Evolutionary conservation across 768 basidiomycete genomes (phyloP), one percentile per base, ranked within the genome.

Genomic region (Suillus ampliporus): DNA sequence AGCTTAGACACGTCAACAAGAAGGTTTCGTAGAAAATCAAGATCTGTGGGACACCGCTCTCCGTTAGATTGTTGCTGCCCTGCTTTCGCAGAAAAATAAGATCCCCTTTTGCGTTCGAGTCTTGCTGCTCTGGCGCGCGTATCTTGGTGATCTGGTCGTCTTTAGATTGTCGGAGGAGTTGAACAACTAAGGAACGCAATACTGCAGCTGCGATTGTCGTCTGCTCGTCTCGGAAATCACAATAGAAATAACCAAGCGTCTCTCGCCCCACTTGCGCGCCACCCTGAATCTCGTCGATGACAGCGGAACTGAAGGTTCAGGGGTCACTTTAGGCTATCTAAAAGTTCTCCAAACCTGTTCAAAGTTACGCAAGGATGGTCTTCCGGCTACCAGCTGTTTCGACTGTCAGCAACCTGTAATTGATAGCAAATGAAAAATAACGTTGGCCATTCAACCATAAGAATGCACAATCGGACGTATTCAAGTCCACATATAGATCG

Each of bases 151-250:
- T 21, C 52, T n/a, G 37, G 14, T 37, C 21, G 8, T 35, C 14
- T 15, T 53, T 35, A 4, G 11, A 53, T 53, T 37, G n/a, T 21
- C 17, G 28, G 2, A 72, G 23, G 1, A 68, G 19, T 37, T 71
- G 71, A 6, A 53, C 62, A n/a, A 70, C 52, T 0, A 72, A 11
- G 8, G 71, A 68, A 1, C 64, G 67, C 57, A 71, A 54, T 19
- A 68, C 53, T 37, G 67, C 63, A 9, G 46, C 17, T 2, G 60
- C 46, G 23, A 21, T 61, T 31, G 48, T 69, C 1, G 63, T 57
- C 19, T 53, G 58, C 23, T 65, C 63, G 1, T 34, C 57, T 23
- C 63, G 66, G 11, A 71, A 73, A 50, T 71, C 61, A 3, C 69
- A 71, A 6, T 73, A 71, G 17, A 71, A 68, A n/a, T 56, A 66